Evolutionary conservation across 352 stramenopile genomes (phyloP).

Genomic region (Phytophthora litchii): DNA sequence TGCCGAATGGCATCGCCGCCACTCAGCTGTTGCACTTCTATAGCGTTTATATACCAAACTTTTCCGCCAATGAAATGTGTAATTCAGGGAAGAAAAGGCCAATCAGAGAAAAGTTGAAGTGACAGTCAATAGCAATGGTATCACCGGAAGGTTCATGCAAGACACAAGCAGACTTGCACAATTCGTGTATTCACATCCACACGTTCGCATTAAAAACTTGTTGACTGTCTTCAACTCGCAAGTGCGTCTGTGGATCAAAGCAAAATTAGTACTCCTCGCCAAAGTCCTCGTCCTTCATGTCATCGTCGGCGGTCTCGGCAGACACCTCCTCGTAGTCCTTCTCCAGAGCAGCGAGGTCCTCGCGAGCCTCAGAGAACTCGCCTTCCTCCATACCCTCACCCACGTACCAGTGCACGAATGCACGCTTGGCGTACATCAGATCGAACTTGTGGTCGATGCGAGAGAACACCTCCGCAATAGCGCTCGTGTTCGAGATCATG

Average conservation of each 20-base stretch:
- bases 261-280: slow-evolving; percentile 84
- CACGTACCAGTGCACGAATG: slow-evolving; percentile 99
- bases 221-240: background rate
- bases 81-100: background rate
- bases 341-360: slow-evolving; percentile 84
- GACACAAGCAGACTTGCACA: background rate
- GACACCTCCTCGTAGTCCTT: slow-evolving; percentile 99
- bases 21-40: slow-evolving; percentile 39
- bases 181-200: background rate
- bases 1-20: slow-evolving; percentile 23
- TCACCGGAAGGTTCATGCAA: background rate
- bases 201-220: background rate
- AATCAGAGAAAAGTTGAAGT: slow-evolving; percentile 19
- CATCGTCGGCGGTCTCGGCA: slow-evolving; percentile 96
- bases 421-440: slow-evolving; percentile 59
- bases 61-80: slow-evolving; percentile 20
- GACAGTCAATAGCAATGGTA: too few species aligned
- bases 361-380: slow-evolving; percentile 99
- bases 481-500: slow-evolving; percentile 99
- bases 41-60: background rate
- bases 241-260: background rate
- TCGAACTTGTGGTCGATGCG: slow-evolving; percentile 41
- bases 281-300: slow-evolving; percentile 94
- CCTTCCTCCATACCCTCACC: slow-evolving; percentile 99
- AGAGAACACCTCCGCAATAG: slow-evolving; percentile 89